Base-by-base conservation (phyloP, 73 alveolate species). In the Halteria grandinella region DNA sequence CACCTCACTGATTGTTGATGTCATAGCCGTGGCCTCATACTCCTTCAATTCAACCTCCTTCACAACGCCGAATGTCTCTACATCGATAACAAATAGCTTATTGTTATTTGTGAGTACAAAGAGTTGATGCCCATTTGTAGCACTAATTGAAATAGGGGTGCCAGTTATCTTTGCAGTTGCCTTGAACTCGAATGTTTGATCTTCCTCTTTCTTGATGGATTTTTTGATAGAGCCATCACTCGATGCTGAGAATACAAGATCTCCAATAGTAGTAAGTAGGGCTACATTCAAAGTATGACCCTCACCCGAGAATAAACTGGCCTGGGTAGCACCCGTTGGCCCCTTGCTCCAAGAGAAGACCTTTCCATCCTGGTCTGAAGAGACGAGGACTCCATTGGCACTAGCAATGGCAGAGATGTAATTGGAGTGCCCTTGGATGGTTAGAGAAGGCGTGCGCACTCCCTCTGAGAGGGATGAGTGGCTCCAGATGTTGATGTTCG, bases 391-490 rank as follows among this genome's bases (percentile, higher is more conserved):
- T 18, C 11, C 18, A 8, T 25, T 31, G 8, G 40, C 8, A 2
- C 12, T 17, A n/a, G 20, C 44, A 21, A 62, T 6, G 15, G 17
- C 6, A 29, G 36, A 17, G 20, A 40, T n/a, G 43, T 62, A 62
- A 23, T 62, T 62, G 4, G 80, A 66, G 28, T 66, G 80, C 3
- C 80, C 80, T 66, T 25, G 49, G 31, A 66, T 44, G n/a, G 32
- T 34, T 45, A 23, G 21, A 5, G 63, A 44, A 2, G 66, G 69
- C 3, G 66, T 44, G 6, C 4, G n/a, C n/a, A n/a, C n/a, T n/a
- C n/a, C n/a, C n/a, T n/a, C n/a, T n/a, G n/a, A n/a, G n/a, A n/a
- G n/a, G n/a, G n/a, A n/a, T n/a, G 43, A 36, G 4, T 57, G 53
- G 23, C 47, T 27, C 39, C 45, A 66, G 14, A 66, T 41, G 80